Percentiles rank a stretch among this genome's conserved stretches.
These are phyloP conservation scores for Rehmannia glutinosa DNA, from an alignment of 257 asterid genomes.

Conservation along the genomic window DNA sequence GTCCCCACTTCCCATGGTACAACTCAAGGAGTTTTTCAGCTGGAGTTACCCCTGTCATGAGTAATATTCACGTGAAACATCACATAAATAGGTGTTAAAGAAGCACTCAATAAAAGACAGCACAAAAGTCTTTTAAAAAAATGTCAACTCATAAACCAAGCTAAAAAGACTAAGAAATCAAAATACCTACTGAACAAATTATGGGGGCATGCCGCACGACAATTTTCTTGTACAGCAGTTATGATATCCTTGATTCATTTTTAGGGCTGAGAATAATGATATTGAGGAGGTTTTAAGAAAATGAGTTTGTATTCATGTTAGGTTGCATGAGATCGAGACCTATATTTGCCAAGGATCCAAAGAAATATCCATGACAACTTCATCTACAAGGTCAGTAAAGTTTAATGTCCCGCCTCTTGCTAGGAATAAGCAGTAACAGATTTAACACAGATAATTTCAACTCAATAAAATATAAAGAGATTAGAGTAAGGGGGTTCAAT, in stretches of 20 bases:
- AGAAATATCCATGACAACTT: not conserved
- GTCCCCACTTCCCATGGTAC: constrained; percentile 94
- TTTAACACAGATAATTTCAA: not conserved
- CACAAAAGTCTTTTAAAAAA: not conserved
- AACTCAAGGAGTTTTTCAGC: constrained; percentile 86
- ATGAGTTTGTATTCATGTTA: not conserved
- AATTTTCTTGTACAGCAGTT: not conserved
- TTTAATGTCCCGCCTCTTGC: not conserved
- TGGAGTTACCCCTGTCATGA: constrained; percentile 70
- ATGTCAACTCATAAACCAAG: not conserved
- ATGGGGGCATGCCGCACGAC: not conserved
- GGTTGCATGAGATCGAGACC: not conserved
- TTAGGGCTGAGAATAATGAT: not conserved
- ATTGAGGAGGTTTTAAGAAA: too few relatives aligned
- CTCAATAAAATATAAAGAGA: not conserved
- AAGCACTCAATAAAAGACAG: not conserved
- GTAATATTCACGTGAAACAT: not conserved
- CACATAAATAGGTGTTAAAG: not conserved
- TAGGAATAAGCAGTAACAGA: not conserved
- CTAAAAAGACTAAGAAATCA: not conserved
- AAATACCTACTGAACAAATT: too few relatives aligned
- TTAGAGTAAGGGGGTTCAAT: not conserved
- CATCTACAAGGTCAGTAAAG: not conserved
- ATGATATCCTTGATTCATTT: not conserved
- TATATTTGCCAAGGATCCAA: not conserved